Conservation (phyloP, 768 basidiomycete genomes). For the Suillus lakei region DNA sequence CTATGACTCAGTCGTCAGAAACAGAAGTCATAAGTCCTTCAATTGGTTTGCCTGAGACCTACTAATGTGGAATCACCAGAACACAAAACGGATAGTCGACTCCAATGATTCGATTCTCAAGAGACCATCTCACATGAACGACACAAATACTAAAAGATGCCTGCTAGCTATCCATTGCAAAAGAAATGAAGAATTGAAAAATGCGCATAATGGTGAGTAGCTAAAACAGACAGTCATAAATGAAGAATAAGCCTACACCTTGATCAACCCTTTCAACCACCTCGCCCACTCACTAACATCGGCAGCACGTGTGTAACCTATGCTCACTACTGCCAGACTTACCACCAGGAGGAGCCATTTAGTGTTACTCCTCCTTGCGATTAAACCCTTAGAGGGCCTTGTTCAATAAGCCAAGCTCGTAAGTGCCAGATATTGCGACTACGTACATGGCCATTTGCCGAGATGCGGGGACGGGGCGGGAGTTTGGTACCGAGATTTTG, state of each 20-base stretch:
- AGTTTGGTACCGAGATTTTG: slow-evolving; percentile 18
- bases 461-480: slow-evolving; percentile 25
- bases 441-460: slow-evolving; percentile 15
- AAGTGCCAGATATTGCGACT: neutral
- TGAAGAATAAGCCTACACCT: neutral
- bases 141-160: neutral
- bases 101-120: neutral
- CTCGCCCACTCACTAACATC: neutral
- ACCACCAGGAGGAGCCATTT: slow-evolving; percentile 16
- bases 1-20: too few species aligned
- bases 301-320: slow-evolving; percentile 10
- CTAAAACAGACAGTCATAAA: slow-evolving; percentile 15
- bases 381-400: slow-evolving; percentile 12
- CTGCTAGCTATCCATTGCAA: neutral
- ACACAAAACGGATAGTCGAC: neutral
- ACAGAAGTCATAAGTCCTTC: too few species aligned
- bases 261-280: slow-evolving; percentile 12
- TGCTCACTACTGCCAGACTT: slow-evolving; percentile 12
- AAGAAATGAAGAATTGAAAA: neutral
- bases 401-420: slow-evolving; percentile 19
- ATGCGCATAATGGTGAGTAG: neutral
- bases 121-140: neutral
- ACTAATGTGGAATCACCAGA: too few species aligned
- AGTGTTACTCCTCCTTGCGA: neutral
- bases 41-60: too few species aligned